Evolutionary conservation across 2,329 filamentous ascomycete genomes (phyloP).

Genomic region (Penicillium hesseltinei): DNA sequence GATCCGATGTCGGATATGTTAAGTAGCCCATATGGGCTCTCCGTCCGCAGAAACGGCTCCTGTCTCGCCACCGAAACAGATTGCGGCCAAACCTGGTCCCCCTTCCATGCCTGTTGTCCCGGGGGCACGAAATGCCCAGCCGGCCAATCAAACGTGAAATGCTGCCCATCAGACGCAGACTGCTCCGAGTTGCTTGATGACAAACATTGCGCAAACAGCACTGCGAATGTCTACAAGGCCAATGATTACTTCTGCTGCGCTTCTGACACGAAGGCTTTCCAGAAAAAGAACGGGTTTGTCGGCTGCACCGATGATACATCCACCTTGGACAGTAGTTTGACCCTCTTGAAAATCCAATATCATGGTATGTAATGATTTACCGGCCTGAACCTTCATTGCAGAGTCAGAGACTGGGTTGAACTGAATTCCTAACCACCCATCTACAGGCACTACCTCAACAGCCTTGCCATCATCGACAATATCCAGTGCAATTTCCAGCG

Average conservation of each 20-base stretch:
- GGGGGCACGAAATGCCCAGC: slow-evolving; percentile 14
- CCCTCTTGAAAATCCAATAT: slow-evolving; percentile 2
- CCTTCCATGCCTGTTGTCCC: slow-evolving; percentile 22
- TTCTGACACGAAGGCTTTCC: slow-evolving; percentile 12
- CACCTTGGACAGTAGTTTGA: not conserved
- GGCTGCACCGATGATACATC: slow-evolving; percentile 16
- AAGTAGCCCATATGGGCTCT: slow-evolving; percentile 7
- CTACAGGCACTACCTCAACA: not conserved
- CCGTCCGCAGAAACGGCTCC: slow-evolving; percentile 20
- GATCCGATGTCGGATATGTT: slow-evolving; percentile 1
- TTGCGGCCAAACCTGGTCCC: slow-evolving; percentile 22
- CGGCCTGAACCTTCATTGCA: not conserved
- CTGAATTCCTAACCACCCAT: not conserved
- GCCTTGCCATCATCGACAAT: not conserved
- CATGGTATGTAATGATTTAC: not conserved
- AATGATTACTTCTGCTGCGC: slow-evolving; percentile 26
- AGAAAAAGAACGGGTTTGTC: slow-evolving; percentile 7
- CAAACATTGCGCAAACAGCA: slow-evolving; percentile 23
- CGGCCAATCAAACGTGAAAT: slow-evolving; percentile 15
- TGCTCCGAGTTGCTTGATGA: slow-evolving; percentile 13
- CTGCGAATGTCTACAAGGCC: slow-evolving; percentile 23
- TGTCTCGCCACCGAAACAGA: slow-evolving; percentile 19
- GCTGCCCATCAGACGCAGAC: slow-evolving; percentile 18
- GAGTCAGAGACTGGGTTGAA: not conserved
- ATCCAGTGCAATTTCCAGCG: not conserved